Conservation (phyloP, 441 rosid species). For the Biscutella auriculata region DNA sequence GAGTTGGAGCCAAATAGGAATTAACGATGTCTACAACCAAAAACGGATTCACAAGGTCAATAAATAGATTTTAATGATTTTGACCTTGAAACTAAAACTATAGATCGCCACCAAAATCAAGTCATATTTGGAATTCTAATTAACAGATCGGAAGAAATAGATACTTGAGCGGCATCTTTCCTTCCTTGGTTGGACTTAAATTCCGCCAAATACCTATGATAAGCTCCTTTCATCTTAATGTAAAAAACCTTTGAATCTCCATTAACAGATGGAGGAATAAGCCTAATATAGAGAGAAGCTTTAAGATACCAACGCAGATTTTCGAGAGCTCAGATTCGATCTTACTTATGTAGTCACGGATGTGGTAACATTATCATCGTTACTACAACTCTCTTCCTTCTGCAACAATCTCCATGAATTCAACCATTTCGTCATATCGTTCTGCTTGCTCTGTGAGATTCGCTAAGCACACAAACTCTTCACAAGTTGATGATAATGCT, state of each 20-base stretch:
- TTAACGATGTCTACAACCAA: constrained; percentile 31
- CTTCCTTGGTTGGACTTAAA: constrained; percentile 56
- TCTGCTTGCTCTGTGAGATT: constrained; percentile 64
- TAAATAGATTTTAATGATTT: no score
- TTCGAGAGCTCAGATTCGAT: constrained; percentile 57
- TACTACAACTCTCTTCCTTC: constrained; percentile 66
- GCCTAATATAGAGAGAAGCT: constrained; percentile 46
- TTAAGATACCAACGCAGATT: constrained; percentile 60
- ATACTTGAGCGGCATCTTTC: constrained; percentile 66
- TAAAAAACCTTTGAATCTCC: constrained; percentile 66
- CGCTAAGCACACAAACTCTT: constrained; percentile 53
- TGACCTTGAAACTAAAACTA: neutral
- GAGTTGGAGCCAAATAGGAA: constrained; percentile 49
- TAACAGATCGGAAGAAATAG: neutral
- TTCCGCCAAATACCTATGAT: constrained; percentile 61
- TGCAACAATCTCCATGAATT: constrained; percentile 73
- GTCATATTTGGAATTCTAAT: neutral
- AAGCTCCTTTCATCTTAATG: constrained; percentile 70
- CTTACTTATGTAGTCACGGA: constrained; percentile 65
- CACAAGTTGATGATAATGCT: constrained; percentile 44
- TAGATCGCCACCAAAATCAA: neutral
- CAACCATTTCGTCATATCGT: constrained; percentile 71
- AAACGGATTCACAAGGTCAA: neutral
- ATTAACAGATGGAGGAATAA: constrained; percentile 42
- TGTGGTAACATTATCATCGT: constrained; percentile 53